Percentiles rank a stretch among this genome's conserved stretches.
Conservation (phyloP, 495 filamentous ascomycete genomes). For the Penicillium salamii region DNA sequence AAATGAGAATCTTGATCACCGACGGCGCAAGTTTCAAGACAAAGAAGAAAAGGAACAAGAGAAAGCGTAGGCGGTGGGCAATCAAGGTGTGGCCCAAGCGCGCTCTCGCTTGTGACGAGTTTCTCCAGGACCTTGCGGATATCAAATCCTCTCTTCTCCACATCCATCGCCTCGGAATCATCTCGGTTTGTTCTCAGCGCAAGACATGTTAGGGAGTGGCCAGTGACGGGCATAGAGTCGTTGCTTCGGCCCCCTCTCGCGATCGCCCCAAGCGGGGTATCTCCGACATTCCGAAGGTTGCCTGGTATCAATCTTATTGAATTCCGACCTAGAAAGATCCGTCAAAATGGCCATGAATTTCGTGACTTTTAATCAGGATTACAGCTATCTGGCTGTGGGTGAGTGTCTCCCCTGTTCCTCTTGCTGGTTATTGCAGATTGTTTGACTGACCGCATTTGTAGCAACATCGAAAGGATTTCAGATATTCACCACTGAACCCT, state of each 20-base stretch:
- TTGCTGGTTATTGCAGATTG: neutral
- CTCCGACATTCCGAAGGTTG: conserved; percentile 12
- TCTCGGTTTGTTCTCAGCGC: neutral
- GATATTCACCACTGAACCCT: conserved; percentile 94
- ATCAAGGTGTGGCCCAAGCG: conserved; percentile 49
- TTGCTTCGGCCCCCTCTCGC: conserved; percentile 13
- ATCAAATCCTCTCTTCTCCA: conserved; percentile 20
- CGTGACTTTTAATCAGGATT: conserved; percentile 98
- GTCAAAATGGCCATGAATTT: conserved; percentile 80
- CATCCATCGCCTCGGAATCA: neutral
- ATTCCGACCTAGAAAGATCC: neutral
- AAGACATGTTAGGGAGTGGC: conserved; percentile 15
- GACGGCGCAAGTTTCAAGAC: neutral
- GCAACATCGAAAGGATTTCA: conserved; percentile 90
- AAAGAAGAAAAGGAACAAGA: conserved; percentile 8
- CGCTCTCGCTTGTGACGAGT: conserved; percentile 37
- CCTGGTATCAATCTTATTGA: conserved; percentile 12
- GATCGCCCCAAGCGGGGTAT: conserved; percentile 23
- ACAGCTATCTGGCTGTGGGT: conserved; percentile 94
- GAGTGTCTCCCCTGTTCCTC: conserved; percentile 22
- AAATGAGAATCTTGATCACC: neutral
- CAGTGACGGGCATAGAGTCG: conserved; percentile 24
- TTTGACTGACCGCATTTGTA: conserved; percentile 37
- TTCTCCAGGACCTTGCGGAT: conserved; percentile 24
- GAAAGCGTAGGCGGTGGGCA: conserved; percentile 21